Conservation (phyloP, 1,284 basidiomycete species). For the Exsudoporus floridanus region DNA sequence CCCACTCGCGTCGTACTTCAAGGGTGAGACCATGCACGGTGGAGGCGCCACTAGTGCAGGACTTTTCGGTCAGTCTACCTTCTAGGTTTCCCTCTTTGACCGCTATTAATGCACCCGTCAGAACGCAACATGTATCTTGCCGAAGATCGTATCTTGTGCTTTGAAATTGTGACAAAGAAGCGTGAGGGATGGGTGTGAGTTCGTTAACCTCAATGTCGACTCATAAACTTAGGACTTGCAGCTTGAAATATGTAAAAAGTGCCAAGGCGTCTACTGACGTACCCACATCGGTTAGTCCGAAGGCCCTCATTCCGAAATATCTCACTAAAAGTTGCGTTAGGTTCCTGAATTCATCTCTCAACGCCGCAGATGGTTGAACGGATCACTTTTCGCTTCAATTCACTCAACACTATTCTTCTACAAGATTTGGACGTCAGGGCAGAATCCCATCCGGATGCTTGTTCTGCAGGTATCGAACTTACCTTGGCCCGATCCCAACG, state of each 20-base stretch:
- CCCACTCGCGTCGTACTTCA: constrained; percentile 89
- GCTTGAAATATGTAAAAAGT: constrained; percentile 87
- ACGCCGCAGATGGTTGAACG: constrained; percentile 88
- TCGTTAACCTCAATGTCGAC: background rate
- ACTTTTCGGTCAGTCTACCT: constrained; percentile 54
- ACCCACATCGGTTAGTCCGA: constrained; percentile 60
- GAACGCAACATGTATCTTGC: constrained; percentile 91
- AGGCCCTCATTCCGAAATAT: background rate
- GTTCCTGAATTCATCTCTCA: constrained; percentile 90
- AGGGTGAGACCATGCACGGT: constrained; percentile 85
- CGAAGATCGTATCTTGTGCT: constrained; percentile 94
- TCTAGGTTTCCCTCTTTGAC: background rate
- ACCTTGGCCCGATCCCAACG: background rate
- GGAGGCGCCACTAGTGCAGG: constrained; percentile 58
- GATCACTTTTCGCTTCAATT: constrained; percentile 82
- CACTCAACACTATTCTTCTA: constrained; percentile 85
- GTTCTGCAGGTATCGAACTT: constrained; percentile 55
- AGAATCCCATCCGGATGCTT: constrained; percentile 83
- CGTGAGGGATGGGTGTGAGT: constrained; percentile 77
- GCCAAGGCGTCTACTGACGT: constrained; percentile 90
- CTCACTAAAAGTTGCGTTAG: constrained; percentile 26
- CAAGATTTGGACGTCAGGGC: constrained; percentile 89
- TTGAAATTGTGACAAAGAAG: constrained; percentile 96
- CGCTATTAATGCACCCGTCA: constrained; percentile 22
- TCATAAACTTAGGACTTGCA: constrained; percentile 32